These are phyloP conservation scores for Achlya hypogyna DNA, from an alignment of 352 stramenopile species.

Conservation along the genomic window DNA sequence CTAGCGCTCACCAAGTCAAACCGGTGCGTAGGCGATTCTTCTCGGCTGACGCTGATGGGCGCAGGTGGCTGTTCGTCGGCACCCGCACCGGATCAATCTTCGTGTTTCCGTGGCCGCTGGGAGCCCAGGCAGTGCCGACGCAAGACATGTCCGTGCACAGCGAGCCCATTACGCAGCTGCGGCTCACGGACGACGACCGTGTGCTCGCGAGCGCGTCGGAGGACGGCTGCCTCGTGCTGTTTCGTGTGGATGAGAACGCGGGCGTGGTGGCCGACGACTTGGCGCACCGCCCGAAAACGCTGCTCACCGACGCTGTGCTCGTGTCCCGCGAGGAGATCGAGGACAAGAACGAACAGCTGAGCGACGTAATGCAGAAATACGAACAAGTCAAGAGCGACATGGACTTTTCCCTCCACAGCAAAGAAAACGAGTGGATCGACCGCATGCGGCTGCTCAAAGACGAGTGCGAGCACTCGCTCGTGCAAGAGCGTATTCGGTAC, in stretches of 20 bases:
- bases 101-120: constrained; percentile 53
- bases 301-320: constrained; percentile 44
- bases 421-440: constrained; percentile 85
- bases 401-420: constrained; percentile 73
- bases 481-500: constrained; percentile 50
- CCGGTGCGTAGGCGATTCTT: neutral
- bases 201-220: constrained; percentile 41
- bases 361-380: constrained; percentile 47
- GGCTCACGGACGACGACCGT: constrained; percentile 67
- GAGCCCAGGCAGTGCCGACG: constrained; percentile 23
- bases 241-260: constrained; percentile 31
- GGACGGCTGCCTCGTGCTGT: constrained; percentile 54
- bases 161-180: constrained; percentile 50
- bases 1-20: constrained; percentile 43
- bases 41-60: constrained; percentile 19
- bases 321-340: constrained; percentile 73
- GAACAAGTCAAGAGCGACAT: constrained; percentile 75
- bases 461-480: constrained; percentile 62
- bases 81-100: constrained; percentile 53
- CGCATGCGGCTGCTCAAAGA: constrained; percentile 68
- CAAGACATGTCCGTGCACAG: constrained; percentile 48
- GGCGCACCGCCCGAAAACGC: constrained; percentile 12
- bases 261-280: constrained; percentile 20
- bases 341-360: constrained; percentile 33
- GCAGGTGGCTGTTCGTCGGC: constrained; percentile 52